Conservation (phyloP, 75 land plant genomes). For the Cunninghamia lanceolata region DNA sequence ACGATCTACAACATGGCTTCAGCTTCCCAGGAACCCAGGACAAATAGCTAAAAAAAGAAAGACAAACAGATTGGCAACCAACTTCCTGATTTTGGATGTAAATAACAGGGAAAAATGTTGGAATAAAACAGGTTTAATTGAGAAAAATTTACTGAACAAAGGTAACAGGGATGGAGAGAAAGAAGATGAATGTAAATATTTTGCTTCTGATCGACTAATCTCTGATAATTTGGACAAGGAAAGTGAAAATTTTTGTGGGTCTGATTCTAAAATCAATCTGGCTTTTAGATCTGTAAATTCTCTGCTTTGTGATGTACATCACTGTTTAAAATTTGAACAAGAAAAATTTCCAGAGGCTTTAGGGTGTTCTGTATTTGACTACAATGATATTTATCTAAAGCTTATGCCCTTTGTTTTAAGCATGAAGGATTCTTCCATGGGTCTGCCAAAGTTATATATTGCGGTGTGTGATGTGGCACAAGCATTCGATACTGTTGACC, state of each 20-base stretch:
- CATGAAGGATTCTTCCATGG: constrained; percentile 29
- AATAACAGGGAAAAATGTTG: not conserved
- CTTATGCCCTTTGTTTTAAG: constrained; percentile 49
- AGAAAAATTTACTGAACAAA: not conserved
- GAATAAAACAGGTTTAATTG: not conserved
- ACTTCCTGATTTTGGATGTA: not conserved
- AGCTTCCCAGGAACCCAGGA: not conserved
- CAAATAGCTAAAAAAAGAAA: not conserved
- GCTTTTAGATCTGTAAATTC: constrained; percentile 18
- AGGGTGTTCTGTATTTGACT: constrained; percentile 91
- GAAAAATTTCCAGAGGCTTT: constrained; percentile 49
- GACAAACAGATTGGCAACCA: not conserved
- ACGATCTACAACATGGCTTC: constrained; percentile 30
- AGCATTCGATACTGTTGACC: constrained; percentile 89
- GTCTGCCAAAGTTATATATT: constrained; percentile 50
- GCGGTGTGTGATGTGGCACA: constrained; percentile 80
- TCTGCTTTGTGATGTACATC: constrained; percentile 53
- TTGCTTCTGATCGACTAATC: not conserved
- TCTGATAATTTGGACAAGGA: not conserved
- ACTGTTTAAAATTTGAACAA: constrained; percentile 60
- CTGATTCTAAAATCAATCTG: constrained; percentile 8
- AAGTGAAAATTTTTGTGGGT: not conserved
- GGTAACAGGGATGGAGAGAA: not conserved
- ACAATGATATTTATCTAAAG: constrained; percentile 78
- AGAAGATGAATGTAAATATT: not conserved